Evolutionary conservation across 2,329 filamentous ascomycete species (phyloP).

Genomic region (Aspergillus caelatus): DNA sequence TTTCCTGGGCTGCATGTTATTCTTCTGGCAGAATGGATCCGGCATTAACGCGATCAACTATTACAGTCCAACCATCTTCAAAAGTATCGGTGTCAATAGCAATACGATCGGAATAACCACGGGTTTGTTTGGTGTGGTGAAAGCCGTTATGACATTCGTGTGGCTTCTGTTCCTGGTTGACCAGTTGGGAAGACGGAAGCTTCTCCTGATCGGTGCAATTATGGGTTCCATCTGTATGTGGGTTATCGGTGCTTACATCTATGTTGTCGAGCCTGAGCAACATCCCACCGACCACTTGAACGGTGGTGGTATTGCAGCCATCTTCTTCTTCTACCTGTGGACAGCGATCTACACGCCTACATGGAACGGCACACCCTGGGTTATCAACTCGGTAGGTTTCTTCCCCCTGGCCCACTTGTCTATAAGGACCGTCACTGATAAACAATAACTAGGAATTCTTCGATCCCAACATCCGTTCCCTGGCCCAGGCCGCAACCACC

Average conservation of each 20-base stretch:
- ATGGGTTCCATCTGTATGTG: slow-evolving; percentile 54
- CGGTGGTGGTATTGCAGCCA: slow-evolving; percentile 44
- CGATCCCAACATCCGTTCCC: slow-evolving; percentile 66
- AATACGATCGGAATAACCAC: slow-evolving; percentile 65
- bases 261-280: slow-evolving; percentile 33
- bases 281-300: slow-evolving; percentile 27
- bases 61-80: slow-evolving; percentile 70
- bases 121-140: slow-evolving; percentile 76
- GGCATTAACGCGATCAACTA: slow-evolving; percentile 85
- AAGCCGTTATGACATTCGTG: slow-evolving; percentile 67
- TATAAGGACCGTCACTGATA: slow-evolving; percentile 13
- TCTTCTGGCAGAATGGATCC: slow-evolving; percentile 76
- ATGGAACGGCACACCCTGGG: slow-evolving; percentile 77
- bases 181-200: slow-evolving; percentile 61
- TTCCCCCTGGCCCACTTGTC: neutral
- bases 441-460: slow-evolving; percentile 61
- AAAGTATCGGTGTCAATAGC: slow-evolving; percentile 61
- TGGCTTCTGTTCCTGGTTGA: slow-evolving; percentile 72
- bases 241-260: slow-evolving; percentile 38
- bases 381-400: slow-evolving; percentile 60
- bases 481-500: slow-evolving; percentile 70
- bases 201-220: slow-evolving; percentile 66
- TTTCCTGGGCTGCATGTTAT: slow-evolving; percentile 72
- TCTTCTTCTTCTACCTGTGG: slow-evolving; percentile 73
- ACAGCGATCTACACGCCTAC: slow-evolving; percentile 72